phyloP scores from a whole-genome alignment of 2,329 filamentous ascomycete genomes.

The Raffaelea albimanens region DNA sequence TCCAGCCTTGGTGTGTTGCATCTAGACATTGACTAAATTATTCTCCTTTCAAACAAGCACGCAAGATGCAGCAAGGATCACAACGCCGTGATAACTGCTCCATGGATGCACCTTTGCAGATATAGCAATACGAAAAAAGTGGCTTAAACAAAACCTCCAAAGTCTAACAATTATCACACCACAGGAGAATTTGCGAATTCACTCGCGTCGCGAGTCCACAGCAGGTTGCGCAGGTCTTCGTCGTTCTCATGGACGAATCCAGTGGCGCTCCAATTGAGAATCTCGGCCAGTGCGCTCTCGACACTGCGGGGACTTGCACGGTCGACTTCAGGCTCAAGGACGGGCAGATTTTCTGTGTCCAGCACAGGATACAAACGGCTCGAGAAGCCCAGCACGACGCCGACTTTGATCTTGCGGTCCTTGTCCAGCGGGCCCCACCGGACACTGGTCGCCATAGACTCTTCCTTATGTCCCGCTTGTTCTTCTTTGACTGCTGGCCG shows the following conservation, averaged over 20 bases:
- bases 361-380: background rate
- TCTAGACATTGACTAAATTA: no score
- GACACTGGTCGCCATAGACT: background rate
- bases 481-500: background rate
- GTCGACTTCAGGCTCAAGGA: background rate
- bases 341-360: background rate
- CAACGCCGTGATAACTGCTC: no score
- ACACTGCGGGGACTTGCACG: background rate
- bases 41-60: no score
- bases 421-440: background rate
- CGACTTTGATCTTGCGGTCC: background rate
- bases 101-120: no score
- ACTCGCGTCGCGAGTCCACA: slow-evolving; percentile 4
- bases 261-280: background rate
- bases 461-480: no score
- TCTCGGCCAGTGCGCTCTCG: slow-evolving; percentile 20
- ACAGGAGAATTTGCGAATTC: background rate
- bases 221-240: background rate
- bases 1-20: no score
- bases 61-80: no score
- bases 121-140: no score
- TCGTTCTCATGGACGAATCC: background rate
- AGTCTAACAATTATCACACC: background rate
- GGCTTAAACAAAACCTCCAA: background rate
- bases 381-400: background rate